A percentile compares a stretch with the other conserved stretches of the same genome.
These are phyloP conservation scores for Chromosphaera perkinsii DNA, from an alignment of 208 protist genomes.

Conservation along the genomic window DNA sequence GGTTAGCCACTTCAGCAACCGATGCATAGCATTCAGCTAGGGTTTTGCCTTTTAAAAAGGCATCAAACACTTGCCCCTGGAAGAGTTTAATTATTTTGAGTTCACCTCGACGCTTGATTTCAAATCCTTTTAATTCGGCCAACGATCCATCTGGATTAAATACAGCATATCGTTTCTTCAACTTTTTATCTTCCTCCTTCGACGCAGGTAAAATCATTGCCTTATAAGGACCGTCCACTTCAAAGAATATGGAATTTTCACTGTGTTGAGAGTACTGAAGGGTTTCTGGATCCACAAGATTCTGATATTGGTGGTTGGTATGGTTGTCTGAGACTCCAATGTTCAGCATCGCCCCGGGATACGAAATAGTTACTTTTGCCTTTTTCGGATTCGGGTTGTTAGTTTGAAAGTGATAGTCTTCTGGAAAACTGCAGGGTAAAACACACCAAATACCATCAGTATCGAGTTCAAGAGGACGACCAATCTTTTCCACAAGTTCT, in stretches of 20 bases:
- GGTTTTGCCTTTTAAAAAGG: conserved; percentile 89
- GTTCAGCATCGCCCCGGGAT: conserved; percentile 98
- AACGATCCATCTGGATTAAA: conserved; percentile 92
- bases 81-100: conserved; percentile 98
- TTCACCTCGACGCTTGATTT: conserved; percentile 99
- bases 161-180: conserved; percentile 99
- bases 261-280: conserved; percentile 27
- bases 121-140: conserved; percentile 99
- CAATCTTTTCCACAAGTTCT: conserved; percentile 90
- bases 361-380: conserved; percentile 56
- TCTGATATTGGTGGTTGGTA: conserved; percentile 98
- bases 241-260: conserved; percentile 98
- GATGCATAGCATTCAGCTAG: conserved; percentile 88
- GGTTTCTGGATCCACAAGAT: conserved; percentile 38
- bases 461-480: conserved; percentile 97
- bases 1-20: conserved; percentile 88
- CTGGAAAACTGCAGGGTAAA: conserved; percentile 91
- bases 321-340: conserved; percentile 89
- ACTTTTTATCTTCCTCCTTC: conserved; percentile 82
- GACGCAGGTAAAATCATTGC: conserved; percentile 98
- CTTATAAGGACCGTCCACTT: conserved; percentile 99
- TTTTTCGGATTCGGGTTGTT: conserved; percentile 7
- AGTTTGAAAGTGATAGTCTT: conserved; percentile 70
- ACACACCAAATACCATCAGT: conserved; percentile 99
- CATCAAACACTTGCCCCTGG: conserved; percentile 75